A percentile compares a stretch with the other conserved stretches of the same genome.
These are phyloP conservation scores for Boletellus emodensis DNA, from an alignment of 768 basidiomycete genomes.

Conservation along the genomic window DNA sequence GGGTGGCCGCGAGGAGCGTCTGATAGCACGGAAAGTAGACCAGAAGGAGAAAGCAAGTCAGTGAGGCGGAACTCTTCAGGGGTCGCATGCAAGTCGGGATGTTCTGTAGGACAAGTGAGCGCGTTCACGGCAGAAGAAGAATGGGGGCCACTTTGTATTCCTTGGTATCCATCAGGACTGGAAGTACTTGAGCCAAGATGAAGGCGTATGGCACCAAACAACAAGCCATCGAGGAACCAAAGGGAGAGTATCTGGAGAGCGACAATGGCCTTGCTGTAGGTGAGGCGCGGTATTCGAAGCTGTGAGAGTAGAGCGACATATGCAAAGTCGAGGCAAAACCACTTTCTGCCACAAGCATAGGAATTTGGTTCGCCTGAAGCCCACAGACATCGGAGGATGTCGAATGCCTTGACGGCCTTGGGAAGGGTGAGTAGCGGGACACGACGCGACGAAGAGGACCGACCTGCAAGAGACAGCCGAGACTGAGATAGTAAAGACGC, in stretches of 20 bases:
- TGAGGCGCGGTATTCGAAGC: constrained; percentile 71
- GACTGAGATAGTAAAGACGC: constrained; percentile 70
- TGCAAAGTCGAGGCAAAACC: constrained; percentile 66
- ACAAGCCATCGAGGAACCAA: constrained; percentile 61
- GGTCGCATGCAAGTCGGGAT: constrained; percentile 38
- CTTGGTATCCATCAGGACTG: constrained; percentile 12
- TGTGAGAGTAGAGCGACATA: constrained; percentile 55
- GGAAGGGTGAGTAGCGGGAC: constrained; percentile 1
- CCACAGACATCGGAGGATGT: constrained; percentile 56
- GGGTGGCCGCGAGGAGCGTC: constrained; percentile 41
- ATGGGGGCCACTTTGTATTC: constrained; percentile 32
- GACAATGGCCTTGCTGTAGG: constrained; percentile 61
- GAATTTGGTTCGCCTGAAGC: constrained; percentile 39
- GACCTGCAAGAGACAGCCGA: constrained; percentile 77
- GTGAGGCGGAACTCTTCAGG: constrained; percentile 46
- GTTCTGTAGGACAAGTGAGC: constrained; percentile 23
- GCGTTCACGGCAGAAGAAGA: not conserved
- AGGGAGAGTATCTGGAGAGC: constrained; percentile 57
- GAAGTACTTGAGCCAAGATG: constrained; percentile 38
- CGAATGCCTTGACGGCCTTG: constrained; percentile 74
- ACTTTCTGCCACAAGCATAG: constrained; percentile 57
- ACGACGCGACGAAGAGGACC: not conserved
- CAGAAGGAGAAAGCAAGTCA: constrained; percentile 49
- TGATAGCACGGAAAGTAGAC: constrained; percentile 41
- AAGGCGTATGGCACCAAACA: constrained; percentile 69